Percentiles rank a stretch among this genome's conserved stretches.
Conservation (phyloP, 75 land plant species). For the Isoetes taiwanensis region DNA sequence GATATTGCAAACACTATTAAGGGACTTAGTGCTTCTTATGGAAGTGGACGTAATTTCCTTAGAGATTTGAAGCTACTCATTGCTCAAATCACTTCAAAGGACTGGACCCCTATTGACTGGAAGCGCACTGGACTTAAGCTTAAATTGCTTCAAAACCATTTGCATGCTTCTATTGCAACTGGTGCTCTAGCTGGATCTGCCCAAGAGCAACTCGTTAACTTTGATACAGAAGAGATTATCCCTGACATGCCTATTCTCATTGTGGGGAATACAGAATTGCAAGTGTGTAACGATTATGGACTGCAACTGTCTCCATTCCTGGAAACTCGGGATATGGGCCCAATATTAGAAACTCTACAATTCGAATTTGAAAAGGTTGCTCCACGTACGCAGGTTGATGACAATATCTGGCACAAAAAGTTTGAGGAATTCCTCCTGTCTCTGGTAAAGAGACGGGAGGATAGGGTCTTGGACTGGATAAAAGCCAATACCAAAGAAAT, state of each 20-base stretch:
- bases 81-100: background rate
- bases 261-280: background rate
- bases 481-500: background rate
- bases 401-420: background rate
- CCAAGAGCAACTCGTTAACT: background rate
- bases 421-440: background rate
- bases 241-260: background rate
- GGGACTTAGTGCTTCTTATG: background rate
- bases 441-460: background rate
- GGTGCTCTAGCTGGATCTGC: background rate
- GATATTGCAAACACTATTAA: background rate
- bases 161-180: background rate
- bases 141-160: background rate
- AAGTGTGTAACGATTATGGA: background rate
- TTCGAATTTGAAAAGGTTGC: background rate
- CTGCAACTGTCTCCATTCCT: background rate
- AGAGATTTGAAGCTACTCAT: background rate
- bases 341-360: background rate
- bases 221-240: background rate
- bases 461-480: background rate
- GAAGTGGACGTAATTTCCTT: background rate
- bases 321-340: background rate
- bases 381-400: background rate
- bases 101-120: background rate
- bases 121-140: background rate